Percentiles rank a stretch among this genome's conserved stretches.
Evolutionary conservation across 208 protist genomes (phyloP).

Genomic region (Trypanosoma boissoni): DNA sequence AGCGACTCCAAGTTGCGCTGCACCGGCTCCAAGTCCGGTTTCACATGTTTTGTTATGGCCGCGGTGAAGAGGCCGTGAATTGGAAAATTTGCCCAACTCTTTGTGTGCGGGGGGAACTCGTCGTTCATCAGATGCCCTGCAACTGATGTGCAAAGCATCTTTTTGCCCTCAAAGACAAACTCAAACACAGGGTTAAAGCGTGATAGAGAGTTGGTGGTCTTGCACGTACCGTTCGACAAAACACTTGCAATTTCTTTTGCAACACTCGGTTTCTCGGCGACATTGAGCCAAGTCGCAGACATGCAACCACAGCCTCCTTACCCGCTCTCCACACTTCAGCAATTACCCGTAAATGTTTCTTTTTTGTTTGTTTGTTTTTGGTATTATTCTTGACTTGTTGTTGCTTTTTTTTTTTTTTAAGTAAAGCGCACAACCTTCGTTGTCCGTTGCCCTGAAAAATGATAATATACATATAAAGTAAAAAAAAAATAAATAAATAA

Average conservation of each 20-base stretch:
- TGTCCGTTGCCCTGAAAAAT: constrained; percentile 1
- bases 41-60: constrained; percentile 75
- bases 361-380: background rate
- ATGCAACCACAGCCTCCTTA: background rate
- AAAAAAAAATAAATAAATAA: constrained; percentile 22
- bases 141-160: constrained; percentile 96
- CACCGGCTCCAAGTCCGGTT: constrained; percentile 68
- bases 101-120: constrained; percentile 82
- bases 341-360: background rate
- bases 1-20: constrained; percentile 72
- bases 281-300: constrained; percentile 82
- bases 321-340: background rate
- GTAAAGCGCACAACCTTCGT: background rate
- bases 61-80: constrained; percentile 90
- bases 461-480: constrained; percentile 19
- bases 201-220: constrained; percentile 43
- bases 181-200: constrained; percentile 85
- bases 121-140: constrained; percentile 95
- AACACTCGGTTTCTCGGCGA: constrained; percentile 95
- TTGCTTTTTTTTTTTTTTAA: too few relatives aligned
- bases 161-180: constrained; percentile 67
- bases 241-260: constrained; percentile 85
- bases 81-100: constrained; percentile 86
- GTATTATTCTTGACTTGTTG: too few relatives aligned
- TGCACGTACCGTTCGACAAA: constrained; percentile 57